phyloP scores from a whole-genome alignment of 495 filamentous ascomycete species.

The Pseudoneurospora amorphoporcata region DNA sequence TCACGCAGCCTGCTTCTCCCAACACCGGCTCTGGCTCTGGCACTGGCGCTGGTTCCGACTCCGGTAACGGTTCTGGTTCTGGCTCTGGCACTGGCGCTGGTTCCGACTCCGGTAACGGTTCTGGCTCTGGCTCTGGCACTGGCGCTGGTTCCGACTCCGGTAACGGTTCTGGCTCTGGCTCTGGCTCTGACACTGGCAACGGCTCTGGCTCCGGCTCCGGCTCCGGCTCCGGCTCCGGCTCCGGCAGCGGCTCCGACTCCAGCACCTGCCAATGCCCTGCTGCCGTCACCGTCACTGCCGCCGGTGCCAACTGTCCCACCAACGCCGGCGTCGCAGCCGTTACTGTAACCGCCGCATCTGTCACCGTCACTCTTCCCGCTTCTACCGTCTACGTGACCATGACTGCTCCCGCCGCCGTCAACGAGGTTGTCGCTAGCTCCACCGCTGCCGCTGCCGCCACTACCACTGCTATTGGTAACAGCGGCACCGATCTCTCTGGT shows the following conservation, averaged over 20 bases:
- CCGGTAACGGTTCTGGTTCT: background rate
- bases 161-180: conserved; percentile 10
- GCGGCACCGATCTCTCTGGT: background rate
- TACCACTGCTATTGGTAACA: conserved; percentile 1
- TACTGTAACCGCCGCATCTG: conserved; percentile 23
- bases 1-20: conserved; percentile 4
- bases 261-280: conserved; percentile 19
- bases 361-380: conserved; percentile 8
- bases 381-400: conserved; percentile 37
- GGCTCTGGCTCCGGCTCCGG: conserved; percentile 7
- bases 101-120: no score
- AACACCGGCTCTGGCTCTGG: conserved; percentile 12
- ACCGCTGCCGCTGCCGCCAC: conserved; percentile 2
- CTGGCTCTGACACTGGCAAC: conserved; percentile 7
- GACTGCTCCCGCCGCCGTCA: conserved; percentile 8
- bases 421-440: background rate
- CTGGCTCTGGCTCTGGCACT: background rate
- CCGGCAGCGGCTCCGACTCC: conserved; percentile 8
- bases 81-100: background rate
- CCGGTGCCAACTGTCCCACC: conserved; percentile 27
- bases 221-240: conserved; percentile 11
- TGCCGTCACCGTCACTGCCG: conserved; percentile 28
- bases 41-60: background rate
- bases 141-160: conserved; percentile 6
- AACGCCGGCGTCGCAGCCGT: conserved; percentile 17